Evolutionary conservation across 208 protist species (phyloP), one percentile per base, ranked within the genome.

Genomic region (Trypanosoma brucei): DNA sequence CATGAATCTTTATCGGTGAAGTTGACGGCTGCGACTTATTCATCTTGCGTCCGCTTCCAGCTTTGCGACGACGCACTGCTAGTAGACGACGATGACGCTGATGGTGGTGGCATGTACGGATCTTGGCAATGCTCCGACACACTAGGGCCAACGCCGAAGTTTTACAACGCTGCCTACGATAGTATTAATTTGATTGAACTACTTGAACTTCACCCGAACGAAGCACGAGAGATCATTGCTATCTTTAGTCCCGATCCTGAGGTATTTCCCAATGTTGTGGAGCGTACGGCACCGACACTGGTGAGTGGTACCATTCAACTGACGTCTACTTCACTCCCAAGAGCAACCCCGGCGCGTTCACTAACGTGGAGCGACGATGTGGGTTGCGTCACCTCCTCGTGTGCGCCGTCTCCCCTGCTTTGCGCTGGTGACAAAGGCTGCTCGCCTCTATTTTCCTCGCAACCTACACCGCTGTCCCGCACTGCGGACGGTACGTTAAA

Each of bases 131-230:
- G 39, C 34, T 11, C 3, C 14, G 31, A 3, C 11, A 31, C 35
- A 22, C n/a, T 9, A 58, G n/a, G 31, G 6, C 5, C 13, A 9
- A 39, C 7, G 22, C 40, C 56, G 22, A 36, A n/a, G 1, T 66
- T 72, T 38, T 90, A 93, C 48, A 84, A 83, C 64, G 70, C 79
- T 33, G 39, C 81, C 9, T 91, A 88, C 49, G 86, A 93, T 56
- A 66, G 69, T 33, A 70, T 88, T 2, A 75, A 76, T 34, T 46
- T 86, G 3, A 68, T 93, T 22, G 61, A 76, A 3, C 57, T 53
- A 7, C 34, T 90, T 8, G 33, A 64, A 31, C 56, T 93, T n/a
- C 54, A 53, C 5, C 68, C 76, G 3, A 51, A 59, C 6, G 81
- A 90, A 55, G 63, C 60, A 42, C 83, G 76, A 55, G 74, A 86